Base-by-base conservation (phyloP, 108 stramenopile genomes). In the Schizochytrium sp. region DNA sequence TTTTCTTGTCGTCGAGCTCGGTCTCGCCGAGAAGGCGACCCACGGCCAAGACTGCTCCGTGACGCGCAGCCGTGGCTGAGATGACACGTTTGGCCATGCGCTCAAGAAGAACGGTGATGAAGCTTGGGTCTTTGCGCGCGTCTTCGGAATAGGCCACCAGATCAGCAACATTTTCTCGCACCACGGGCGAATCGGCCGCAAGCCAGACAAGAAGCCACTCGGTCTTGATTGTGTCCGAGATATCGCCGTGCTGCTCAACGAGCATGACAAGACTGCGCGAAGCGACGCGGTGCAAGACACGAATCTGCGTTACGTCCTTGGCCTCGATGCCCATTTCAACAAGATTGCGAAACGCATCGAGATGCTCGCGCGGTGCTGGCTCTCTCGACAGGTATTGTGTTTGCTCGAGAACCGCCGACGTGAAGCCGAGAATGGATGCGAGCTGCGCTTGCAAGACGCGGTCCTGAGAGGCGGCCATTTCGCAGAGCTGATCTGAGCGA, bases 201-300 rank as follows among this genome's bases (percentile, higher is more conserved):
- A 83, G 76, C 76, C 76, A 83, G 19, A 6, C 28, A 12, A 83
- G 76, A 5, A 83, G 76, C 76, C 76, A 83, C 76, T 83, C 76
- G n/a, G 45, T 53, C 48, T 83, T 12, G 0, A 83, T 12, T 23
- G 25, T 69, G 76, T 83, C 76, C n/a, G 51, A 12, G 48, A 83
- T 8, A 3, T 10, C 51, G 48, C 19, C n/a, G 28, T 83, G 76
- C 45, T 25, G 76, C 45, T 47, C 76, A 45, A 83, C 76, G 45
- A 83, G 76, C 12, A 83, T 6, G 23, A 83, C 48, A 47, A 83
- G 51, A 53, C 76, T 83, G 14, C 28, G 19, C 25, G 76, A 83
- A 6, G 76, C 76, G 14, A 53, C 76, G 8, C 76, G 45, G 76
- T 83, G 76, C 76, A 83, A 28, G 6, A 83, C 76, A 12, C 76